A percentile compares a stretch with the other conserved stretches of the same genome.
These are phyloP conservation scores for Calycina marina DNA, from an alignment of 2,329 filamentous ascomycete genomes.

Conservation along the genomic window DNA sequence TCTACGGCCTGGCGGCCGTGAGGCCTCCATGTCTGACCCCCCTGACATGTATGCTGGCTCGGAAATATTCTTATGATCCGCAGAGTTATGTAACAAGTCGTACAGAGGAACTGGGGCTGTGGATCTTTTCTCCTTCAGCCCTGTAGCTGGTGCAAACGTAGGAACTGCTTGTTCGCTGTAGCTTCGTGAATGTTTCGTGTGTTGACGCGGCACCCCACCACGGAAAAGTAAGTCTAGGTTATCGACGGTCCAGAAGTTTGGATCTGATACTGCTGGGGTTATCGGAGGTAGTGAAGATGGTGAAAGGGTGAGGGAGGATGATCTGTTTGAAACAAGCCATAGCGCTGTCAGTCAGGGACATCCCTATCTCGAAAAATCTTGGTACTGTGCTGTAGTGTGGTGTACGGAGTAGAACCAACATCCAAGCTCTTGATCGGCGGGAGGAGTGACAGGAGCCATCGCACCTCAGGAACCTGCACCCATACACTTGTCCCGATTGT, in stretches of 20 bases:
- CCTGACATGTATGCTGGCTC: too few relatives aligned
- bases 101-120: too few relatives aligned
- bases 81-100: too few relatives aligned
- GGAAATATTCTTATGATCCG: too few relatives aligned
- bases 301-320: constrained; percentile 3
- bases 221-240: neutral
- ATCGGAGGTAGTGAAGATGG: neutral
- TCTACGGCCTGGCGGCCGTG: constrained; percentile 6
- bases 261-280: neutral
- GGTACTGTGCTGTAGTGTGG: too few relatives aligned
- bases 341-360: neutral
- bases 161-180: neutral
- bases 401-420: too few relatives aligned
- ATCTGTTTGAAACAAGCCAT: neutral
- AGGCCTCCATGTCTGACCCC: constrained; percentile 11
- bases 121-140: too few relatives aligned
- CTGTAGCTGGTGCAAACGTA: neutral
- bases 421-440: too few relatives aligned
- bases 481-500: too few relatives aligned
- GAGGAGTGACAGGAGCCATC: too few relatives aligned
- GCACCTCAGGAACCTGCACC: too few relatives aligned
- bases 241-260: neutral
- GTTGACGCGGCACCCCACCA: neutral
- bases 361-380: neutral
- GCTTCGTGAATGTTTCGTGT: neutral